phyloP scores from a whole-genome alignment of 805 yeast genomes.

The Scheffersomyces lignosus region DNA sequence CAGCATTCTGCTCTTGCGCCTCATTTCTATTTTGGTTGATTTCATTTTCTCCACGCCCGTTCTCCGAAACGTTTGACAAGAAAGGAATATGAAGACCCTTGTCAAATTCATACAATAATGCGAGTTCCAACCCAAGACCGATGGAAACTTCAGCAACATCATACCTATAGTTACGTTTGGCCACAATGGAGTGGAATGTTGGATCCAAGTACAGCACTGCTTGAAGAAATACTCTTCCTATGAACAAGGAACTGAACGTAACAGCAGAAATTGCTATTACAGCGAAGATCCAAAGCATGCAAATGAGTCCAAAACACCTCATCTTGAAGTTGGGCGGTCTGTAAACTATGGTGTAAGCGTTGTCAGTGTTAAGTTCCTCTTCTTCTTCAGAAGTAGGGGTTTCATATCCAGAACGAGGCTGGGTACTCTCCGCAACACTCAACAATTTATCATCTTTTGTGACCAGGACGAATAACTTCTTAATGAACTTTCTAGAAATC shows the following conservation, averaged over 20 bases:
- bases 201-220: not conserved
- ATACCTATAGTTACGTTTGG: not conserved
- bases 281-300: slow-evolving; percentile 49
- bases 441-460: slow-evolving; percentile 72
- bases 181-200: not conserved
- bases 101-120: slow-evolving; percentile 5
- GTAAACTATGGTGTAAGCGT: slow-evolving; percentile 72
- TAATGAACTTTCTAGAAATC: slow-evolving; percentile 62
- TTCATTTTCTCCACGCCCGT: too few species aligned
- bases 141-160: slow-evolving; percentile 7
- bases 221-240: slow-evolving; percentile 22
- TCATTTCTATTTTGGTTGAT: too few species aligned
- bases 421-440: slow-evolving; percentile 16
- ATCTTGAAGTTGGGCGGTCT: slow-evolving; percentile 75
- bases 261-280: slow-evolving; percentile 27
- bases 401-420: slow-evolving; percentile 18
- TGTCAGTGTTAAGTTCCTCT: slow-evolving; percentile 35
- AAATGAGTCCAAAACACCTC: slow-evolving; percentile 53
- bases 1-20: too few species aligned
- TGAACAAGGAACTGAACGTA: slow-evolving; percentile 19
- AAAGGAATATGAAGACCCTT: not conserved
- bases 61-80: not conserved
- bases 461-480: slow-evolving; percentile 75
- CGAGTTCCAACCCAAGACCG: slow-evolving; percentile 17
- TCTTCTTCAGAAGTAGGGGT: slow-evolving; percentile 45